A percentile compares a stretch with the other conserved stretches of the same genome.
Conservation (phyloP, 2,329 filamentous ascomycete genomes). For the Ophiostoma sp. region DNA sequence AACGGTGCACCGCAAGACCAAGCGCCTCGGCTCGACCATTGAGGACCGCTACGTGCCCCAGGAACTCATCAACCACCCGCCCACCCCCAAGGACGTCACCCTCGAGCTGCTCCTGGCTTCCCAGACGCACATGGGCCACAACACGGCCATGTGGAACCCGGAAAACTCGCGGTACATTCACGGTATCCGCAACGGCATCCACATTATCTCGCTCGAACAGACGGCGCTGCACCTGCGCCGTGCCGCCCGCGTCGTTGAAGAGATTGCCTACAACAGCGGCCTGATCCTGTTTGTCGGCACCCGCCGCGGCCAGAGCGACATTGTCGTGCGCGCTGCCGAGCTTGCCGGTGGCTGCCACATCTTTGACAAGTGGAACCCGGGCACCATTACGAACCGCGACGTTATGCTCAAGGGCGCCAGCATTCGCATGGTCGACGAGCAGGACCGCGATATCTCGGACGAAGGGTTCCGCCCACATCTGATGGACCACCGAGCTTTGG, state of each 20-base stretch:
- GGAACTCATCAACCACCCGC: conserved; percentile 69
- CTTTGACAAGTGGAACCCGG: conserved; percentile 90
- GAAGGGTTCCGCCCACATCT: conserved; percentile 66
- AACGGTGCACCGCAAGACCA: conserved; percentile 48
- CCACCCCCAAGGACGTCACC: conserved; percentile 75
- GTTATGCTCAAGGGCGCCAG: conserved; percentile 73
- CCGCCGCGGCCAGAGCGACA: conserved; percentile 74
- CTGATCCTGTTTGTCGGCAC: conserved; percentile 90
- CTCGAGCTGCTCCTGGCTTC: conserved; percentile 87
- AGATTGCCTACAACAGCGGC: conserved; percentile 78
- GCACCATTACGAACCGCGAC: conserved; percentile 88
- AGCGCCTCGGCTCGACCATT: conserved; percentile 50
- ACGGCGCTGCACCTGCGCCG: conserved; percentile 89
- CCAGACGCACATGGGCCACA: conserved; percentile 87
- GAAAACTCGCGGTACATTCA: conserved; percentile 92
- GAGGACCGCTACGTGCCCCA: conserved; percentile 63
- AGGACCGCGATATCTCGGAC: conserved; percentile 59
- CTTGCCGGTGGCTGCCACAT: conserved; percentile 80
- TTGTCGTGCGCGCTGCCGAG: conserved; percentile 78
- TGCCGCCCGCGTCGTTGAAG: conserved; percentile 87
- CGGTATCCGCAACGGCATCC: conserved; percentile 81
- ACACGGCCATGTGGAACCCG: conserved; percentile 90
- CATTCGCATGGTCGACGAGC: conserved; percentile 74
- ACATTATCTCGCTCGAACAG: conserved; percentile 89
- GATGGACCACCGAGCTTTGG: conserved; percentile 63